Base-by-base conservation (phyloP, 306 rosid species). In the Vigna angularis region DNA sequence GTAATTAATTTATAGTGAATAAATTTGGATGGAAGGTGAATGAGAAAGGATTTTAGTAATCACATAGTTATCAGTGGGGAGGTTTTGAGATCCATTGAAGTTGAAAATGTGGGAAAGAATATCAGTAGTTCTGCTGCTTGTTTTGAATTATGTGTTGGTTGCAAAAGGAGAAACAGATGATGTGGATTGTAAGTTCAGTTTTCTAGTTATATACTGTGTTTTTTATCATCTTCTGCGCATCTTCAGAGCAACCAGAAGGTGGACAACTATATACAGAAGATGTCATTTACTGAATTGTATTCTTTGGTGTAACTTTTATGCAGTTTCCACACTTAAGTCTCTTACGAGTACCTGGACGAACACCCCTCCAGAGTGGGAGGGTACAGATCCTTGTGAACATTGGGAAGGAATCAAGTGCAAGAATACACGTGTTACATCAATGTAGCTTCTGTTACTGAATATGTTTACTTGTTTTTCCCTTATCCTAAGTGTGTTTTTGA, bases 401-500 rank as follows among this genome's bases (percentile, higher is more conserved):
- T 89, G 93, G 93, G 88, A 44, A 1, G 93, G 91, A 52, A 81
- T 87, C 47, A 70, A 26, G 63, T 87, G 91, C 77, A 53, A n/a
- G 50, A 59, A 76, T 48, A 72, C 86, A 20, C 86, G 59, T 24
- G 81, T 87, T 44, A 82, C 83, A 34, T 85, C 91, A 50, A 79
- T 87, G 93, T 89, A 87, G 28, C 9, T 72, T 34, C 67, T 85
- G 59, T 48, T 74, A 61, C 56, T 2, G 24, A 4, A 71, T 68
- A 44, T 49, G 45, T 51, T 59, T 16, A 24, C 11, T 66, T 66
- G 70, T 66, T 57, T 28, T 49, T 74, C n/a, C 47, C 52, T 68
- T 74, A n/a, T 83, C 40, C 62, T 49, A 51, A 51, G 38, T 50
- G 52, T 44, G 36, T 34, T 30, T 66, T 70, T 59, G 10, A 15